Percentiles rank a stretch among this genome's conserved stretches.
Evolutionary conservation across 2,329 filamentous ascomycete species (phyloP).

Genomic region (Ophiognomonia clavigignenti-juglandacearum): DNA sequence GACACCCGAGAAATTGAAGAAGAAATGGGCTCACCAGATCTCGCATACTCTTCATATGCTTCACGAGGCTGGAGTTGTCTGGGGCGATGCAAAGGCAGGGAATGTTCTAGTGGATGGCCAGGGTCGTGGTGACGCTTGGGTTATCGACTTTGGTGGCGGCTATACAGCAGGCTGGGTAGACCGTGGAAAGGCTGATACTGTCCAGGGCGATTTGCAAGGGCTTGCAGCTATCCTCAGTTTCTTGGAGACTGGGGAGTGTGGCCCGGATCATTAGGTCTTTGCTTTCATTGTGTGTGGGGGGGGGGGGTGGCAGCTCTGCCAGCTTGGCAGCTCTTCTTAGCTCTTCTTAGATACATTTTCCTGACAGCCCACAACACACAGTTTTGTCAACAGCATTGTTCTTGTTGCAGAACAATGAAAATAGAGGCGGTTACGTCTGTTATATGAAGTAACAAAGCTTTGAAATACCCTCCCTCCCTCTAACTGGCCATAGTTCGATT

Average conservation of each 20-base stretch:
- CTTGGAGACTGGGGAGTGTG: not conserved
- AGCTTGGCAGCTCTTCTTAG: no score
- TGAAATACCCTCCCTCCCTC: no score
- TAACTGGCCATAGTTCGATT: no score
- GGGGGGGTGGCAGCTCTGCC: no score
- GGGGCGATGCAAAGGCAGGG: constrained; percentile 26
- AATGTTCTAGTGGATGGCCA: constrained; percentile 25
- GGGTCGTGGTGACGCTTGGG: constrained; percentile 21
- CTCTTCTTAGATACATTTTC: no score
- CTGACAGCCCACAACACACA: no score
- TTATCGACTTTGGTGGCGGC: constrained; percentile 25
- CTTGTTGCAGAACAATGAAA: no score
- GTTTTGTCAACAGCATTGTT: no score
- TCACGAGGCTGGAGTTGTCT: constrained; percentile 21
- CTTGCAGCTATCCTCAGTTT: constrained; percentile 10
- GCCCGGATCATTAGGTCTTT: no score
- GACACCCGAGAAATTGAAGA: not conserved
- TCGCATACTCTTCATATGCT: constrained; percentile 16
- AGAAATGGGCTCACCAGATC: constrained; percentile 19
- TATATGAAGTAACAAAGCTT: no score
- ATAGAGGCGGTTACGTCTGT: no score
- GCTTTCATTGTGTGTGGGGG: no score
- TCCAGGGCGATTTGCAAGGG: constrained; percentile 22
- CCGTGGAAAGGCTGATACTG: constrained; percentile 19
- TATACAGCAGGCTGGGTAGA: constrained; percentile 25